Percentiles rank a stretch among this genome's conserved stretches.
Conservation (phyloP, 345 rosid species). For the Eucalyptus polyanthemos region DNA sequence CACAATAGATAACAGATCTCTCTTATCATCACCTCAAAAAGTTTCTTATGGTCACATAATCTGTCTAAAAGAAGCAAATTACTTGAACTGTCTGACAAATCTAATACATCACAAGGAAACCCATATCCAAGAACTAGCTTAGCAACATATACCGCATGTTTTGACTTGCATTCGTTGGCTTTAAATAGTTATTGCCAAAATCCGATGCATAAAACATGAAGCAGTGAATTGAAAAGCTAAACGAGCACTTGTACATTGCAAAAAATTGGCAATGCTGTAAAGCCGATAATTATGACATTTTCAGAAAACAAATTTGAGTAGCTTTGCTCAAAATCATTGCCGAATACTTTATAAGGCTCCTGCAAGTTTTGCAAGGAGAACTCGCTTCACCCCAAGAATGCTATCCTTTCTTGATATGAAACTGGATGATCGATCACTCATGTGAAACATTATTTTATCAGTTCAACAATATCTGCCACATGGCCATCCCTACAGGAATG, state of each 20-base stretch:
- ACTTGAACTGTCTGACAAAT: neutral
- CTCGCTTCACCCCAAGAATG: neutral
- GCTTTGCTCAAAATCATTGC: neutral
- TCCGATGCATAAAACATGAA: neutral
- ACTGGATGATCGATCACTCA: neutral
- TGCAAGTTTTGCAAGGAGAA: neutral
- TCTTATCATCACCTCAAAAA: neutral
- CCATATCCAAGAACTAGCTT: neutral
- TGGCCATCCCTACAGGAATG: neutral
- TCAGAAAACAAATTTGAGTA: neutral
- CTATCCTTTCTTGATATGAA: neutral
- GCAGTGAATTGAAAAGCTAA: neutral
- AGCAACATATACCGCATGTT: neutral
- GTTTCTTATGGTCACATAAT: neutral
- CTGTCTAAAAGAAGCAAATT: neutral
- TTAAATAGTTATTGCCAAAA: neutral
- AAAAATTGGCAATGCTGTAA: neutral
- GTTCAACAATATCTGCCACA: neutral
- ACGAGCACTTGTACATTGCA: neutral
- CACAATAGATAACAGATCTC: neutral
- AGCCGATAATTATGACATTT: neutral
- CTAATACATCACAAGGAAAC: neutral
- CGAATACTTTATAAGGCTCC: neutral
- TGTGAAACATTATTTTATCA: neutral
- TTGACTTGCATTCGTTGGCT: neutral